phyloP scores from a whole-genome alignment of 148 eudicot genomes.

The Fagopyrum tataricum region DNA sequence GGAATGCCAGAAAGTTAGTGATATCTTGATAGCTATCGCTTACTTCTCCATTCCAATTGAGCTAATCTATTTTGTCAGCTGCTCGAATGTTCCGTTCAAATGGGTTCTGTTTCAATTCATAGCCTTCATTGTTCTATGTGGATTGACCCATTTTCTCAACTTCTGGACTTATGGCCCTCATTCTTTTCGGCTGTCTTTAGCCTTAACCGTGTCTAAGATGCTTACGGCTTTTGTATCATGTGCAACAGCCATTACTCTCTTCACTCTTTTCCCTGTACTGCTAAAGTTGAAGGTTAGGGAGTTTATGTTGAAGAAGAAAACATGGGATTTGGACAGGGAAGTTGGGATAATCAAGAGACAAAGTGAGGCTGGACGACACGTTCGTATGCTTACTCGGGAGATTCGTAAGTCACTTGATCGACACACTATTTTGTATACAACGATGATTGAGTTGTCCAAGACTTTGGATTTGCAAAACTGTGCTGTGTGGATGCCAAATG shows the following conservation, averaged over 20 bases:
- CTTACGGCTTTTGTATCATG: conserved; percentile 82
- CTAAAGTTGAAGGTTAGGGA: conserved; percentile 87
- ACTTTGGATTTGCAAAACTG: conserved; percentile 70
- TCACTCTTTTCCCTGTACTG: conserved; percentile 70
- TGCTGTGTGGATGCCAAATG: conserved; percentile 95
- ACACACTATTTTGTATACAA: conserved; percentile 64
- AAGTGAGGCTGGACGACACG: conserved; percentile 75
- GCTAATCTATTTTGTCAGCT: conserved; percentile 77
- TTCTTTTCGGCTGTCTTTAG: conserved; percentile 58
- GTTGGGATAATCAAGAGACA: conserved; percentile 68
- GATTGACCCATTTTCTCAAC: conserved; percentile 85
- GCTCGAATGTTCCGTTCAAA: conserved; percentile 81
- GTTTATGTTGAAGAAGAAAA: conserved; percentile 69
- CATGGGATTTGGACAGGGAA: conserved; percentile 76
- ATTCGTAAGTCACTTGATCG: conserved; percentile 84
- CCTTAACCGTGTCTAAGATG: conserved; percentile 68
- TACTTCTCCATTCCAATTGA: conserved; percentile 90
- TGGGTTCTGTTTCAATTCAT: conserved; percentile 85
- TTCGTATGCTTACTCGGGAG: conserved; percentile 87
- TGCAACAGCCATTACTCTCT: conserved; percentile 81
- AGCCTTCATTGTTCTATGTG: conserved; percentile 91
- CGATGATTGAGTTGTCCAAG: conserved; percentile 75
- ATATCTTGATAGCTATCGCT: conserved; percentile 84
- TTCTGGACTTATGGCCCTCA: conserved; percentile 88
- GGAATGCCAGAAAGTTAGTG: conserved; percentile 65